Percentiles rank a stretch among this genome's conserved stretches.
phyloP scores from a whole-genome alignment of 257 asterid species.

The Plantago elongata region DNA sequence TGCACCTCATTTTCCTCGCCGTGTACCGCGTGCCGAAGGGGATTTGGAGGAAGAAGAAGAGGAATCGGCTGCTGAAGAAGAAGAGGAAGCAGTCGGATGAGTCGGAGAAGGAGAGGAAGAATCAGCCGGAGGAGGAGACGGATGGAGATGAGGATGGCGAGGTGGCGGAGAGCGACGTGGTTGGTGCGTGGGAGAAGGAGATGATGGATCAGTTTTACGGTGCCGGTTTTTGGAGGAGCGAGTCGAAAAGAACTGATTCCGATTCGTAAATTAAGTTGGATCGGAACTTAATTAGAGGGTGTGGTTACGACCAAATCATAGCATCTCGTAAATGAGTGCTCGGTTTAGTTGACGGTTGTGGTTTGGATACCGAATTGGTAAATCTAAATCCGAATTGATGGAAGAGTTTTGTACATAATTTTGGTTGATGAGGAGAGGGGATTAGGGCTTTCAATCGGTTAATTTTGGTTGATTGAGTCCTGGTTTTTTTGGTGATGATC shows the following conservation, averaged over 20 bases:
- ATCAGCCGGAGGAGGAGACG: conserved; percentile 12
- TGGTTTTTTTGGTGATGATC: too few relatives aligned
- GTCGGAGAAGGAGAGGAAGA: conserved; percentile 18
- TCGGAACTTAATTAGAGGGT: too few relatives aligned
- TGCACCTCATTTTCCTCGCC: conserved; percentile 39
- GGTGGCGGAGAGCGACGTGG: conserved; percentile 21
- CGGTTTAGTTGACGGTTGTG: too few relatives aligned
- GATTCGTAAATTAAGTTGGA: neutral
- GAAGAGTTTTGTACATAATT: too few relatives aligned
- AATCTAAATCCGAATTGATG: too few relatives aligned
- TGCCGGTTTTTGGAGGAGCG: conserved; percentile 54
- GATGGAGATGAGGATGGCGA: conserved; percentile 26
- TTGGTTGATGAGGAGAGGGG: too few relatives aligned
- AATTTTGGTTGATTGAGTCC: too few relatives aligned
- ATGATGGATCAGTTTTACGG: conserved; percentile 44
- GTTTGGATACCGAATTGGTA: too few relatives aligned
- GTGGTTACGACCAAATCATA: too few relatives aligned
- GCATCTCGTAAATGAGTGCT: too few relatives aligned
- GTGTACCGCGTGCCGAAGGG: conserved; percentile 42
- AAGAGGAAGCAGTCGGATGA: conserved; percentile 15
- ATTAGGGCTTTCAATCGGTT: too few relatives aligned
- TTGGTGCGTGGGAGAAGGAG: conserved; percentile 42
- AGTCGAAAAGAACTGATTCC: conserved; percentile 26
- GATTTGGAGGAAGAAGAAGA: conserved; percentile 44
- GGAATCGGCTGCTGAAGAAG: conserved; percentile 30